Evolutionary conservation across 2,329 filamentous ascomycete genomes (phyloP), one percentile per base, ranked within the genome.

Genomic region (Alternaria panax): DNA sequence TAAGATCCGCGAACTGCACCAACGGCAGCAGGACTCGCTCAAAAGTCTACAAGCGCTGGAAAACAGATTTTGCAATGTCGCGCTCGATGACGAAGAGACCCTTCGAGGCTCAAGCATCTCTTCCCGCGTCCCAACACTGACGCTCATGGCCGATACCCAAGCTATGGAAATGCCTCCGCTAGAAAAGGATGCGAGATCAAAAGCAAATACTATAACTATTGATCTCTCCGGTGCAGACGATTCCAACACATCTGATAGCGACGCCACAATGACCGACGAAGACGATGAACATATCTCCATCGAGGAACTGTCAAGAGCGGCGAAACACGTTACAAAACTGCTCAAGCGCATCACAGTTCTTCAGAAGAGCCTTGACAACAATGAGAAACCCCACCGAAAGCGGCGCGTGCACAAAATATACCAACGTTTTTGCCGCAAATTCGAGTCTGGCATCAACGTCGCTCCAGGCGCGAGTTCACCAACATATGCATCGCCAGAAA

Each of bases 1-100:
- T 27, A 70, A 64, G 30, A 70, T 74, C n/a, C 66, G 71, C 4
- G 64, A 67, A 24, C 52, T 74, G 5, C 67, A 75, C 53, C 63
- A 68, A 32, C 66, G 62, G 11, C 69, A 73, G 40, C 70, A 75
- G 59, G 60, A 72, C 16, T 72, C 72, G 0, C 51, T 71, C 2
- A 65, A 59, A 43, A 64, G 57, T 34, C 47, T 73, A 2, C 59
- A 64, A 52, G 59, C 64, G 14, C 52, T 74, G 3, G 72, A 73
- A 30, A 62, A 36, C 11, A 71, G 64, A 43, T 55, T 74, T 5
- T 54, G 57, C 36, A 57, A 64, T 12, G 36, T 62, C 7, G 52
- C 60, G 22, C 32, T 71, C 9, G 60, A 64, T 32, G 64, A 70
- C 36, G 62, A 64, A 22, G 66, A 63, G 16, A 65, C 60, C 0